A percentile compares a stretch with the other conserved stretches of the same genome.
Evolutionary conservation across 805 yeast genomes (phyloP).

Genomic region (Hyphopichia homilentoma): DNA sequence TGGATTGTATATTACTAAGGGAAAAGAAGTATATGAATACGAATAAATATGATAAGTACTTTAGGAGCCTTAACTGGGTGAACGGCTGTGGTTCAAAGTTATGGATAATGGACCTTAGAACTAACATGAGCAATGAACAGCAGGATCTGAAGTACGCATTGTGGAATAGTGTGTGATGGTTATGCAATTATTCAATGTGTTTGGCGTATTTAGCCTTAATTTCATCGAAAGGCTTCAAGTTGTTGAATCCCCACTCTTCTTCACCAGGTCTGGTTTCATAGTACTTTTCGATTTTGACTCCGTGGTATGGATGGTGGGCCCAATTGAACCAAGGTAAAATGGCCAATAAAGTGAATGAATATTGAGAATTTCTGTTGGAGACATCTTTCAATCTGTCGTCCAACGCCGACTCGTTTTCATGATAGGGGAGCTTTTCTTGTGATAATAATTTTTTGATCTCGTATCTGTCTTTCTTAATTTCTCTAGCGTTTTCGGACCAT

Average conservation of each 20-base stretch:
- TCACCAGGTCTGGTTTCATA: constrained; percentile 56
- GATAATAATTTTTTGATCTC: constrained; percentile 67
- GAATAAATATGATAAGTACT: too few relatives aligned
- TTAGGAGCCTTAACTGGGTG: too few relatives aligned
- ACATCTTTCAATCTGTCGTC: constrained; percentile 68
- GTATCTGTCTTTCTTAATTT: constrained; percentile 67
- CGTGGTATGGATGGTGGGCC: constrained; percentile 79
- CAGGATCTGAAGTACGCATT: too few relatives aligned
- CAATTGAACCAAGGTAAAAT: constrained; percentile 81
- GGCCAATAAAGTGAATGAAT: constrained; percentile 56
- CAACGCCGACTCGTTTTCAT: constrained; percentile 50
- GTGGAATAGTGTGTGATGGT: too few relatives aligned
- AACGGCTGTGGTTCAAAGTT: too few relatives aligned
- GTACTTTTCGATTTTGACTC: constrained; percentile 63
- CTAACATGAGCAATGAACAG: too few relatives aligned
- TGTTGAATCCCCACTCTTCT: constrained; percentile 51
- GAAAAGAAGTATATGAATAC: too few relatives aligned
- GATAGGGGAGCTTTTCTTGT: constrained; percentile 64
- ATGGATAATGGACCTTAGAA: too few relatives aligned
- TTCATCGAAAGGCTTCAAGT: constrained; percentile 48
- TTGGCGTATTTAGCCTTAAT: constrained; percentile 35
- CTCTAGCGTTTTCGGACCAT: constrained; percentile 65
- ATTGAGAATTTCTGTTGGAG: constrained; percentile 74
- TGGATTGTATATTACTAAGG: too few relatives aligned
- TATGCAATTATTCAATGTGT: constrained; percentile 22